Evolutionary conservation across 257 asterid genomes (phyloP), one percentile per base, ranked within the genome.

Genomic region (Solanum pennellii): DNA sequence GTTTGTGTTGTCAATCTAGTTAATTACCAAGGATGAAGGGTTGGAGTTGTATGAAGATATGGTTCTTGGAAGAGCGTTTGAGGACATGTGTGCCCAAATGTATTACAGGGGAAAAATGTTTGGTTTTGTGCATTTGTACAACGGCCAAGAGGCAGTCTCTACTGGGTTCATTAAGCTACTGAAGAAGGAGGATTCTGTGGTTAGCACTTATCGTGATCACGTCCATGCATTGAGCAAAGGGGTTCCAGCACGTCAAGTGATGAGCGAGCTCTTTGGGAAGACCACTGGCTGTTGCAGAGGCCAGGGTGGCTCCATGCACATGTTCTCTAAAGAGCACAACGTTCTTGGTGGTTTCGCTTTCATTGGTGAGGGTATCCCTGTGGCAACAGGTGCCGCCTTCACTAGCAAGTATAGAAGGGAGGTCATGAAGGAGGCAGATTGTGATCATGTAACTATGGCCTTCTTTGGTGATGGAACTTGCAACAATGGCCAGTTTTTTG

Each of bases 11-110:
- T 13, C 47, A 27, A 31, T 90, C 25, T 79, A 96, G 98, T 90
- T 95, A 89, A 91, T 97, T 87, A 94, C 98, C 3, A 97, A 93
- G 87, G 98, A 96, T 89, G 99, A 97, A 93, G 98, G 98, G 25
- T 87, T 97, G 89, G 96, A 27, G 56, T 82, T 97, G 91, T 97
- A 93, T 12, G 98, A 97, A 92, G 99, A 97, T 91, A 95, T 97
- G 99, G 79, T 91, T 37, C 87, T 97, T 42, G 99, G 99, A 85
- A 91, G 99, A 90, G 69, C 95, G 29, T 97, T 97, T 12, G 99
- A 97, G 94, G 99, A 97, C 86, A 97, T 95, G 98, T 96, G 99
- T 90, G 99, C 99, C 66, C 99, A 97, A 91, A 97, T 97, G 99
- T 97, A 97, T 90, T 97, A 97, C 93, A 90, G 99, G 60, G 99